A percentile compares a stretch with the other conserved stretches of the same genome.
phyloP scores from a whole-genome alignment of 805 yeast genomes.

The Saccharomyces kudriavzevii region DNA sequence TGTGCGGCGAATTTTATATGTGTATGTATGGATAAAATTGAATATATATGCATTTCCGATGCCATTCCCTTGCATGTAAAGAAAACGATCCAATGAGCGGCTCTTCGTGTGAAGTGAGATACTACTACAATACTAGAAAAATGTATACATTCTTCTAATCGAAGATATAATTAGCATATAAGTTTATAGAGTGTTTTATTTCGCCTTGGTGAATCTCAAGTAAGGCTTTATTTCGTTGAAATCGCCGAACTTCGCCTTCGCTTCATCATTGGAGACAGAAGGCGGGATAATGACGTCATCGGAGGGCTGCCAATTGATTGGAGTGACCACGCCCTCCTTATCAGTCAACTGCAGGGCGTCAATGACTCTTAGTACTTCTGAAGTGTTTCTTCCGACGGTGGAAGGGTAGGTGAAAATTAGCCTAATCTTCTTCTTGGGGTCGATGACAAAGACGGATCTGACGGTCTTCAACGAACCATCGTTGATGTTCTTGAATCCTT shows the following conservation, averaged over 20 bases:
- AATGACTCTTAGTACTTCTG: conserved; percentile 83
- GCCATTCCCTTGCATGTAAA: not conserved
- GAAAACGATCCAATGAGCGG: not conserved
- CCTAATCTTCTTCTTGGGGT: conserved; percentile 83
- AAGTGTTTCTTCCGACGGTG: conserved; percentile 87
- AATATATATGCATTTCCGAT: not conserved
- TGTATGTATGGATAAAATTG: not conserved
- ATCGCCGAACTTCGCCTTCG: conserved; percentile 74
- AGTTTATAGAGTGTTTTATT: not conserved
- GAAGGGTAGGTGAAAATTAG: conserved; percentile 86
- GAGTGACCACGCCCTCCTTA: conserved; percentile 76
- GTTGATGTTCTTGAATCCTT: conserved; percentile 64
- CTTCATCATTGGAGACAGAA: conserved; percentile 67
- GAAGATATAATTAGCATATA: no score
- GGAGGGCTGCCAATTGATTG: conserved; percentile 85
- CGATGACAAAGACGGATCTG: conserved; percentile 87
- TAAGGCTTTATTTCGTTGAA: conserved; percentile 85
- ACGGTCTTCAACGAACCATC: conserved; percentile 77
- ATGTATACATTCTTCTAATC: not conserved
- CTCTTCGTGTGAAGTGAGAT: not conserved
- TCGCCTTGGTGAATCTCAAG: conserved; percentile 59
- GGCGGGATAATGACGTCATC: conserved; percentile 92
- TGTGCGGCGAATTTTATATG: not conserved
- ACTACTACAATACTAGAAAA: not conserved
- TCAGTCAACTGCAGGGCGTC: conserved; percentile 86